Conservation (phyloP, 129 eudicot species). For the Centella asiatica region DNA sequence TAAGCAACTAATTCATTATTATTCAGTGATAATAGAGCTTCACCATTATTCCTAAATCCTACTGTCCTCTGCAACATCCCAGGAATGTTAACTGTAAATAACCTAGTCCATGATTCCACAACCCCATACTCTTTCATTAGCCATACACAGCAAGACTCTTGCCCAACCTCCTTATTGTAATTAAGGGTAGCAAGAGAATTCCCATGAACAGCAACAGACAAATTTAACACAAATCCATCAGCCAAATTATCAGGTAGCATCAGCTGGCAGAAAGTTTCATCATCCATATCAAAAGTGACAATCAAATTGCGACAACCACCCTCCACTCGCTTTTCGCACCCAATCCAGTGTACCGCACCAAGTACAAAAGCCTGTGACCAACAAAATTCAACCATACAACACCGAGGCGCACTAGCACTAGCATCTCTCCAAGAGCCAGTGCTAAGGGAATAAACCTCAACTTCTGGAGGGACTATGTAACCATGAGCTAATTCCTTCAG, state of each 20-base stretch:
- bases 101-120: constrained; percentile 31
- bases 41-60: constrained; percentile 41
- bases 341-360: constrained; percentile 54
- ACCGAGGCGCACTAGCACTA: constrained; percentile 4
- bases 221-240: constrained; percentile 1
- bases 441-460: constrained; percentile 28
- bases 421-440: constrained; percentile 36
- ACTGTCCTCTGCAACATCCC: constrained; percentile 23
- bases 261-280: constrained; percentile 39
- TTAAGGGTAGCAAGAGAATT: constrained; percentile 30
- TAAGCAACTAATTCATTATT: constrained; percentile 26
- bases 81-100: constrained; percentile 20
- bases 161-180: constrained; percentile 20
- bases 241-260: constrained; percentile 30
- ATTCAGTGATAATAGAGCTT: constrained; percentile 28
- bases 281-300: constrained; percentile 28
- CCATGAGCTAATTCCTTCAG: constrained; percentile 4
- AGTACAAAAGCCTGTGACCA: constrained; percentile 46
- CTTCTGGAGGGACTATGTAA: constrained; percentile 17
- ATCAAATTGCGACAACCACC: constrained; percentile 21
- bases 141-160: constrained; percentile 39
- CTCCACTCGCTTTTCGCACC: constrained; percentile 15
- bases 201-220: constrained; percentile 20
- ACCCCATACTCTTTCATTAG: constrained; percentile 53
- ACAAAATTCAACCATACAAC: constrained; percentile 14